Evolutionary conservation across 495 filamentous ascomycete species (phyloP).

Genomic region (Tuber brumale): DNA sequence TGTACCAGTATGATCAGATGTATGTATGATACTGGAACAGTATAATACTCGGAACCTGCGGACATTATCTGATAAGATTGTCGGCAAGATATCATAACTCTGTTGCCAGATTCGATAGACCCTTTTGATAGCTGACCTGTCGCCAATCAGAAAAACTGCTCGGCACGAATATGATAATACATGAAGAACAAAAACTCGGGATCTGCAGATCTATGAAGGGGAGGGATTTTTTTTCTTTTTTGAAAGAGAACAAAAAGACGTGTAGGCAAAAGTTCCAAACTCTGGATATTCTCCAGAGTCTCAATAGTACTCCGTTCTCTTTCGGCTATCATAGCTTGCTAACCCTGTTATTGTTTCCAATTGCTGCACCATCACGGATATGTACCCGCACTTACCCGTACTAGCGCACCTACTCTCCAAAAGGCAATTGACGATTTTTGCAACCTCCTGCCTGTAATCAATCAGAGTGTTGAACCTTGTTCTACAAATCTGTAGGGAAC

Average conservation of each 20-base stretch:
- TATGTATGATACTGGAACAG: too few species aligned
- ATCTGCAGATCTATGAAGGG: background rate
- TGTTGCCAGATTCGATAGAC: too few species aligned
- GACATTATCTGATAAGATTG: too few species aligned
- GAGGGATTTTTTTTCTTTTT: too few species aligned
- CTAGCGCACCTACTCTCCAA: slow-evolving; percentile 30
- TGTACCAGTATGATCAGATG: too few species aligned
- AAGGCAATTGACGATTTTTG: slow-evolving; percentile 30
- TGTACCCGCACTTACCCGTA: slow-evolving; percentile 8
- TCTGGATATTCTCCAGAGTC: background rate
- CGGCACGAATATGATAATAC: too few species aligned
- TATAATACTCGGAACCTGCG: too few species aligned
- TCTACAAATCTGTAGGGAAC: background rate
- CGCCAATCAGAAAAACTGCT: too few species aligned
- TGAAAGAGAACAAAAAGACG: background rate
- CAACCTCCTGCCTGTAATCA: slow-evolving; percentile 25
- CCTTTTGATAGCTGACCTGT: too few species aligned
- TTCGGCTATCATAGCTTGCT: background rate
- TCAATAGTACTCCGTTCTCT: background rate
- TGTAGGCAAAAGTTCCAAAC: background rate
- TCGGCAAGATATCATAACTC: too few species aligned
- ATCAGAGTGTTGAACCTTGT: slow-evolving; percentile 10
- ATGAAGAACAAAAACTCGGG: background rate
- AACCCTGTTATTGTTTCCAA: background rate
- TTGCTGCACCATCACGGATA: background rate